A percentile compares a stretch with the other conserved stretches of the same genome.
Evolutionary conservation across 2,329 filamentous ascomycete species (phyloP).

Genomic region (Capronia americana): DNA sequence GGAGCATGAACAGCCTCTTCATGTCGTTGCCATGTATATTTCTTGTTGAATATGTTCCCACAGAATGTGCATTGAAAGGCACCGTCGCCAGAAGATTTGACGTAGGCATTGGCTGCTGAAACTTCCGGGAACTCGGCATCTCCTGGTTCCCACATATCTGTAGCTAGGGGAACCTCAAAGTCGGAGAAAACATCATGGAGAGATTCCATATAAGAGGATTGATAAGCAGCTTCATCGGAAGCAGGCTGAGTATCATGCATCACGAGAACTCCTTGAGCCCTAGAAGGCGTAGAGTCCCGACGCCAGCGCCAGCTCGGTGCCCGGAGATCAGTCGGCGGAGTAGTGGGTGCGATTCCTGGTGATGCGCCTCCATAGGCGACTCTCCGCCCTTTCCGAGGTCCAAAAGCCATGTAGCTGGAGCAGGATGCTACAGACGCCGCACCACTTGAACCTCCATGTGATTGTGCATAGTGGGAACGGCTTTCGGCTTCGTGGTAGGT

Average conservation of each 20-base stretch:
- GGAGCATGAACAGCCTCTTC: conserved; percentile 1
- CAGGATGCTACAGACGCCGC: background rate
- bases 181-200: background rate
- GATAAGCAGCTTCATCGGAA: background rate
- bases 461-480: background rate
- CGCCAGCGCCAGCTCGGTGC: too few species aligned
- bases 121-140: background rate
- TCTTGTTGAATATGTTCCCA: background rate
- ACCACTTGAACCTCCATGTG: conserved; percentile 1
- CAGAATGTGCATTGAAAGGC: conserved; percentile 5
- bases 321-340: background rate
- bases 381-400: conserved; percentile 7
- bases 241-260: background rate
- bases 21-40: background rate
- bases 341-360: background rate
- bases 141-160: background rate
- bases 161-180: background rate
- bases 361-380: conserved; percentile 1
- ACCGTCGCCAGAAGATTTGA: background rate
- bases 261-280: background rate
- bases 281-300: background rate
- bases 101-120: background rate
- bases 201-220: background rate
- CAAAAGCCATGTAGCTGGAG: background rate
- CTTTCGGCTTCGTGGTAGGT: background rate